Percentiles rank a stretch among this genome's conserved stretches.
Conservation (phyloP, 176 grass and related monocot genomes). For the Saccharum spontaneum region DNA sequence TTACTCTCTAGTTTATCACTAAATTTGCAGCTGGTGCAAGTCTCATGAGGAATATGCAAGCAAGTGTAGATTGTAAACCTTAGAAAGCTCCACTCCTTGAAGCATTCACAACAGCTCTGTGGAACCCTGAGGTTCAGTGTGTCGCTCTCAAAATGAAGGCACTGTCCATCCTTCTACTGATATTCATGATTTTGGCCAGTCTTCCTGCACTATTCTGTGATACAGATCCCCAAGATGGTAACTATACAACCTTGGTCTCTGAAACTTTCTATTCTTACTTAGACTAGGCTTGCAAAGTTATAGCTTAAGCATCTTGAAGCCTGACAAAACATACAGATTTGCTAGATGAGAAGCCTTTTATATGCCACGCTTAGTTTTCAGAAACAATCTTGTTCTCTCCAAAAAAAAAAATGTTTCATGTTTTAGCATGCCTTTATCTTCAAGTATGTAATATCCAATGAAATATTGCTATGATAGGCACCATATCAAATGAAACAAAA, state of each 20-base stretch:
- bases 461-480: not conserved
- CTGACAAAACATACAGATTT: slow-evolving; percentile 3
- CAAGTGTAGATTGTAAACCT: slow-evolving; percentile 1
- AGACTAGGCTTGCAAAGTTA: slow-evolving; percentile 14
- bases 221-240: slow-evolving; percentile 57
- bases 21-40: slow-evolving; percentile 36
- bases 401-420: not conserved
- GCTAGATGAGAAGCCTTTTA: not conserved
- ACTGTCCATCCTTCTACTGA: slow-evolving; percentile 25
- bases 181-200: slow-evolving; percentile 32
- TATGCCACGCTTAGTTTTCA: not conserved
- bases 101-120: not conserved
- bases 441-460: slow-evolving; percentile 4
- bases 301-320: slow-evolving; percentile 16
- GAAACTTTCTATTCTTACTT: slow-evolving; percentile 4
- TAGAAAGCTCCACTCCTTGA: slow-evolving; percentile 24
- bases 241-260: slow-evolving; percentile 4
- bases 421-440: not conserved
- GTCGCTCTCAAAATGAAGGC: slow-evolving; percentile 32
- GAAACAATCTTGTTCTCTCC: slow-evolving; percentile 9
- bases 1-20: slow-evolving; percentile 17
- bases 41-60: slow-evolving; percentile 25
- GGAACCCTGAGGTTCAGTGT: not conserved
- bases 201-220: slow-evolving; percentile 26
- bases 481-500: not conserved